Conservation (phyloP, 1,139 yeast species). For the Protomyces lactucae-debilis region DNA sequence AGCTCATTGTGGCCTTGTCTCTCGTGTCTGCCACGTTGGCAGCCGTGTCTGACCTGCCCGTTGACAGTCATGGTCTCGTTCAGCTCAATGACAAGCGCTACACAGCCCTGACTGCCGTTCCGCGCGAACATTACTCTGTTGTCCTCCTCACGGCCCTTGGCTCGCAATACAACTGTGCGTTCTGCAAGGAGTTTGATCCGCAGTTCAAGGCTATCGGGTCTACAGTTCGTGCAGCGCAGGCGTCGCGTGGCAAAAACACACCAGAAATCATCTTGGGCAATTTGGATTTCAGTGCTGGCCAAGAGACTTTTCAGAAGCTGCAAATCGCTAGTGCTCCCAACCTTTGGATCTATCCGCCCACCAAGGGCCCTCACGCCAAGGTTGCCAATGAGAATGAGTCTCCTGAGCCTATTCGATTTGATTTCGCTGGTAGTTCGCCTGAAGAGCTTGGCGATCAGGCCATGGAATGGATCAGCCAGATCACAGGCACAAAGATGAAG, state of each 20-base stretch:
- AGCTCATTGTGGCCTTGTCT: background rate
- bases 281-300: constrained; percentile 62
- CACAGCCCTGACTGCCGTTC: constrained; percentile 56
- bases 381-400: constrained; percentile 42
- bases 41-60: background rate
- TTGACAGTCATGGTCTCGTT: constrained; percentile 40
- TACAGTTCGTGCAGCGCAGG: constrained; percentile 54
- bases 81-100: constrained; percentile 59
- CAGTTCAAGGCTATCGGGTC: constrained; percentile 56
- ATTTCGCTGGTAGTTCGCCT: background rate
- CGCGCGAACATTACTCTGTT: constrained; percentile 64
- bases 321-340: constrained; percentile 75
- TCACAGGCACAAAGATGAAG: constrained; percentile 25
- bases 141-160: constrained; percentile 68
- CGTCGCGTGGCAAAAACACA: constrained; percentile 38
- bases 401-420: constrained; percentile 18
- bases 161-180: constrained; percentile 66
- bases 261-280: constrained; percentile 60
- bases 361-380: constrained; percentile 12
- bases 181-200: constrained; percentile 64
- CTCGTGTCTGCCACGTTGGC: background rate
- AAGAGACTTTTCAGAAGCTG: constrained; percentile 53
- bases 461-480: constrained; percentile 7
- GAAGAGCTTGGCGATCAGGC: constrained; percentile 11
- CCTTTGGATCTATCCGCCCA: constrained; percentile 60